These are phyloP conservation scores for Kurtzmaniella fragi DNA, from an alignment of 805 yeast genomes.

Conservation along the genomic window DNA sequence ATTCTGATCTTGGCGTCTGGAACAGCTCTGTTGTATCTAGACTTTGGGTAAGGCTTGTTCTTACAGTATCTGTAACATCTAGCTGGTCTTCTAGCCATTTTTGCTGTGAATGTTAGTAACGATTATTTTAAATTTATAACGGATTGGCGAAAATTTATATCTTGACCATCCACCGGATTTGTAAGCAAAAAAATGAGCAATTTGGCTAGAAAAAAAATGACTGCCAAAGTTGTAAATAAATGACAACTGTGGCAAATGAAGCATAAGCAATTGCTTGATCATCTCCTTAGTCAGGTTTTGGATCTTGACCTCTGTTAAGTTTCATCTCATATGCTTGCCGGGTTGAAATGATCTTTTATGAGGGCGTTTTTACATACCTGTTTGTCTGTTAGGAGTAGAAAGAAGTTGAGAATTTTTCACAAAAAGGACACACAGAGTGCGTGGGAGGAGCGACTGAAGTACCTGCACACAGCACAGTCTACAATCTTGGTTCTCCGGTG, in stretches of 20 bases:
- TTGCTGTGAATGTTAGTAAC: conserved; percentile 16
- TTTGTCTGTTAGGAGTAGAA: neutral
- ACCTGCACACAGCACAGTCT: too few species aligned
- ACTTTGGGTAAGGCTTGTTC: conserved; percentile 99
- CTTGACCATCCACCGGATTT: neutral
- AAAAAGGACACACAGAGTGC: neutral
- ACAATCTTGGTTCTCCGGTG: too few species aligned
- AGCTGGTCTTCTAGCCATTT: conserved; percentile 99
- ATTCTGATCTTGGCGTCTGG: conserved; percentile 99
- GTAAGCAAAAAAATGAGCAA: neutral
- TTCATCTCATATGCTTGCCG: too few species aligned
- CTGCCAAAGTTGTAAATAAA: too few species aligned
- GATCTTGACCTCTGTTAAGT: too few species aligned
- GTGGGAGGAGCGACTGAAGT: neutral
- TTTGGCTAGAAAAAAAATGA: neutral
- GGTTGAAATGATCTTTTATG: neutral
- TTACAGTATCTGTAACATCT: conserved; percentile 99
- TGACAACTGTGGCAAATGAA: too few species aligned
- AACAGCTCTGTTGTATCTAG: conserved; percentile 99
- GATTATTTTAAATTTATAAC: conserved; percentile 29
- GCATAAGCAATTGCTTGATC: too few species aligned
- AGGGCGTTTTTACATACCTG: conserved; percentile 13
- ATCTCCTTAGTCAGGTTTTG: too few species aligned
- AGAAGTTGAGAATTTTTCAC: neutral
- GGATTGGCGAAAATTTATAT: conserved; percentile 9